Percentiles rank a stretch among this genome's conserved stretches.
phyloP scores from a whole-genome alignment of 2,329 filamentous ascomycete genomes.

The Conoideocrella luteorostrata region DNA sequence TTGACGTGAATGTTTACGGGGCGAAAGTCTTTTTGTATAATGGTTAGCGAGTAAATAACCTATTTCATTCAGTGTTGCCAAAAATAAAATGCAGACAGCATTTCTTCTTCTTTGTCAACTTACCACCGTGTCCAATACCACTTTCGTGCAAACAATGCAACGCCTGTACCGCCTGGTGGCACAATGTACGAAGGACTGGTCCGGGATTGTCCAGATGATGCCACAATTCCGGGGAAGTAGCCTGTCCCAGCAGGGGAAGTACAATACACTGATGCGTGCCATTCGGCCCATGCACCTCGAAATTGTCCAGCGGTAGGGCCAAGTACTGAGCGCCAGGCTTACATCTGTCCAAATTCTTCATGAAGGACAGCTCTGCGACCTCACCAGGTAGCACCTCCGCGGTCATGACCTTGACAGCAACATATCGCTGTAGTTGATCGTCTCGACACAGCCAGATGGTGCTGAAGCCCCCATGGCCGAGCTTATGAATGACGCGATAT shows the following conservation, averaged over 20 bases:
- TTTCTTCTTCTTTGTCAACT: no score
- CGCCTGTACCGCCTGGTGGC: constrained; percentile 15
- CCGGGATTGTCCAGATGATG: constrained; percentile 6
- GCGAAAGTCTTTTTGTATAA: constrained; percentile 17
- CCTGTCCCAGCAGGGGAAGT: constrained; percentile 20
- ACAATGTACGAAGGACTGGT: constrained; percentile 12
- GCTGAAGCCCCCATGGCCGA: constrained; percentile 35
- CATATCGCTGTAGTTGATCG: constrained; percentile 19
- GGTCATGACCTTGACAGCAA: constrained; percentile 26
- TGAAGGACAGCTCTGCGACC: constrained; percentile 2
- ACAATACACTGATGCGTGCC: constrained; percentile 20
- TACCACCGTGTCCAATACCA: constrained; percentile 25
- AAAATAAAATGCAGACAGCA: no score
- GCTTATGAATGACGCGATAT: constrained; percentile 37
- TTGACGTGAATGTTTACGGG: constrained; percentile 21
- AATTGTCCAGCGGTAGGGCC: constrained; percentile 17
- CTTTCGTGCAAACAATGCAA: constrained; percentile 19
- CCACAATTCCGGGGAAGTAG: constrained; percentile 11
- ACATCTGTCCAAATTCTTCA: constrained; percentile 3
- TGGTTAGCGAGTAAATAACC: background rate
- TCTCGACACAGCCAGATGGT: constrained; percentile 37
- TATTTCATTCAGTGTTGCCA: no score
- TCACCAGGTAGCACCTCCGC: constrained; percentile 12
- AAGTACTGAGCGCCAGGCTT: constrained; percentile 4
- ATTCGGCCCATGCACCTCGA: constrained; percentile 18